These are phyloP conservation scores for Lentinula sp. DNA, from an alignment of 768 basidiomycete species.

Conservation along the genomic window DNA sequence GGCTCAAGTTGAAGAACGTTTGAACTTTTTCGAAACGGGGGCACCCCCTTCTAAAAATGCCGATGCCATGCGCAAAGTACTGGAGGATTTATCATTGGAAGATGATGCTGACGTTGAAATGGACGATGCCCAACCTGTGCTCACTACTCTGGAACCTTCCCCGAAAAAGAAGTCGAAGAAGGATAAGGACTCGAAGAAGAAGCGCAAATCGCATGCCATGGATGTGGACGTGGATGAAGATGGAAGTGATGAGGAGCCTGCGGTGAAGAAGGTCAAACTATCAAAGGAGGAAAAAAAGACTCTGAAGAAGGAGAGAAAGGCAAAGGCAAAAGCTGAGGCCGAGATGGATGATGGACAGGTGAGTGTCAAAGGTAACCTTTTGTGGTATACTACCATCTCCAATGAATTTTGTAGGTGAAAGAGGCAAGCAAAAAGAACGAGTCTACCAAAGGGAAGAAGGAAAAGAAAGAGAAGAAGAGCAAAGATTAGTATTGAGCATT, in stretches of 20 bases:
- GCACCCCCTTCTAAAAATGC: constrained; percentile 84
- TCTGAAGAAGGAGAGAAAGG: constrained; percentile 71
- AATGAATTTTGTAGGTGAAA: constrained; percentile 18
- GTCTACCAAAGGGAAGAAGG: constrained; percentile 16
- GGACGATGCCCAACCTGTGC: constrained; percentile 39
- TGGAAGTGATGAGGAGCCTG: constrained; percentile 37
- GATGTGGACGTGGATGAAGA: constrained; percentile 48
- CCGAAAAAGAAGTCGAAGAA: constrained; percentile 44
- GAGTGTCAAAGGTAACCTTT: not conserved
- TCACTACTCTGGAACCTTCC: constrained; percentile 58
- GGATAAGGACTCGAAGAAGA: constrained; percentile 42
- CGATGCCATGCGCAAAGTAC: constrained; percentile 86
- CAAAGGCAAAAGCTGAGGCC: constrained; percentile 47
- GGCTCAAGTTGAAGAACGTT: constrained; percentile 91
- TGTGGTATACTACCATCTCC: constrained; percentile 2
- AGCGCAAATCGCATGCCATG: constrained; percentile 63
- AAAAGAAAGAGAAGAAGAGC: constrained; percentile 4
- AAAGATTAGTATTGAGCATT: not conserved
- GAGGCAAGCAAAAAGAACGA: constrained; percentile 30
- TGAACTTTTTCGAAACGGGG: constrained; percentile 92
- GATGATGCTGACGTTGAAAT: constrained; percentile 43
- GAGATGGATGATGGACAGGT: constrained; percentile 21
- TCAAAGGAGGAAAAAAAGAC: constrained; percentile 87
- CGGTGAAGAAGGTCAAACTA: constrained; percentile 67
- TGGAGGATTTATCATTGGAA: constrained; percentile 71